A percentile compares a stretch with the other conserved stretches of the same genome.
Conservation (phyloP, 2,329 filamentous ascomycete genomes). For the Orbilia oligospora region DNA sequence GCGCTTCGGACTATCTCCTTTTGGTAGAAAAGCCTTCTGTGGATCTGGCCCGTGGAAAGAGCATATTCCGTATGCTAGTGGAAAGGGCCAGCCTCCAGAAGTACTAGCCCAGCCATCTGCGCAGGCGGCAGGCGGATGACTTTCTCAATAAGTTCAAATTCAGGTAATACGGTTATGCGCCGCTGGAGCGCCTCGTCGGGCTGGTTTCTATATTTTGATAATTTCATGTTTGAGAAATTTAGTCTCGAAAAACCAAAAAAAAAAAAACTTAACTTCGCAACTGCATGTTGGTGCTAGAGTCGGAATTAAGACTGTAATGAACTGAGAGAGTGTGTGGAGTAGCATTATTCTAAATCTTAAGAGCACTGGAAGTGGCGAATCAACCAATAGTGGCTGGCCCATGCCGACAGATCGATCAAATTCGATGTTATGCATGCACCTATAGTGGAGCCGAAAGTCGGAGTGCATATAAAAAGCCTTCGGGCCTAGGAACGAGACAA, state of each 20-base stretch:
- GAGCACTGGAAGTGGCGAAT: not conserved
- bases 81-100: conserved; percentile 18
- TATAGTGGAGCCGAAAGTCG: not conserved
- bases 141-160: conserved; percentile 6
- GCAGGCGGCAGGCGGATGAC: conserved; percentile 21
- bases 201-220: conserved; percentile 21
- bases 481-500: not conserved
- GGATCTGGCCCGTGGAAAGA: conserved; percentile 9
- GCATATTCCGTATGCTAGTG: conserved; percentile 13
- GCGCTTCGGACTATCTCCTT: conserved; percentile 15
- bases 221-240: not conserved
- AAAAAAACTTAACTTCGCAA: not conserved
- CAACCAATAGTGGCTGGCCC: too few species aligned
- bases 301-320: not conserved
- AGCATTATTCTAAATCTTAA: not conserved
- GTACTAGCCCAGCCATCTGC: conserved; percentile 16
- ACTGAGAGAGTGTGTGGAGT: not conserved
- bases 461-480: not conserved
- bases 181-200: conserved; percentile 13
- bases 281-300: not conserved
- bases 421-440: not conserved
- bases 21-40: conserved; percentile 17
- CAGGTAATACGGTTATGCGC: conserved; percentile 12
- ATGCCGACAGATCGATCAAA: too few species aligned
- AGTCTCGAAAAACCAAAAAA: not conserved